These are phyloP conservation scores for Eremothecium gossypii DNA, from an alignment of 1,139 yeast species.

Conservation along the genomic window DNA sequence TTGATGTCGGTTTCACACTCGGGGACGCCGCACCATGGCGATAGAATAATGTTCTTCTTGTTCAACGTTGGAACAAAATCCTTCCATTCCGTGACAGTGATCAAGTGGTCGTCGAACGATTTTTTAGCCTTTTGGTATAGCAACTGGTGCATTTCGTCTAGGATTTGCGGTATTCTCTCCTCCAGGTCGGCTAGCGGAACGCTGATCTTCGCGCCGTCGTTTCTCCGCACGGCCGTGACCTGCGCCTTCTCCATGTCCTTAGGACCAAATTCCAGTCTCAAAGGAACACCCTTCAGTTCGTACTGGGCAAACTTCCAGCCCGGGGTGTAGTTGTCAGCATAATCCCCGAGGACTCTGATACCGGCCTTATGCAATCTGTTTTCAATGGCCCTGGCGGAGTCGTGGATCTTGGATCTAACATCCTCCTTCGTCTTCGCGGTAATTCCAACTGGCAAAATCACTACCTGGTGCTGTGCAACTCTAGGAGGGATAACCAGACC, in stretches of 20 bases:
- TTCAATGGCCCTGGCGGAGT: constrained; percentile 64
- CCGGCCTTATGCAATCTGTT: constrained; percentile 44
- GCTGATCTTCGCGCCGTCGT: constrained; percentile 64
- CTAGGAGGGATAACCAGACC: constrained; percentile 98
- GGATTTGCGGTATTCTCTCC: constrained; percentile 58
- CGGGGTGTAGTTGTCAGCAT: constrained; percentile 89
- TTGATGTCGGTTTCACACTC: constrained; percentile 97
- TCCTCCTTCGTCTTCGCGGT: constrained; percentile 79
- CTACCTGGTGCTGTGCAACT: constrained; percentile 87
- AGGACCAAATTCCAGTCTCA: constrained; percentile 93
- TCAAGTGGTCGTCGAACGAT: constrained; percentile 74
- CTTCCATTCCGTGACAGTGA: constrained; percentile 72
- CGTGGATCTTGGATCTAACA: constrained; percentile 57
- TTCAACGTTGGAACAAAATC: constrained; percentile 92
- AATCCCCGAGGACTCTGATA: constrained; percentile 74
- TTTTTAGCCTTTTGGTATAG: constrained; percentile 72
- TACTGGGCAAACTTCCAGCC: constrained; percentile 99
- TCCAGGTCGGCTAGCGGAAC: constrained; percentile 60
- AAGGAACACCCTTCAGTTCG: constrained; percentile 93
- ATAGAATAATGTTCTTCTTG: constrained; percentile 76
- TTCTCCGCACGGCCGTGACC: constrained; percentile 89
- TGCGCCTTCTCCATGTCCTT: constrained; percentile 76
- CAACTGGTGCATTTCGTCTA: constrained; percentile 72
- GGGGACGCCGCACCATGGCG: constrained; percentile 96
- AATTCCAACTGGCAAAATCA: constrained; percentile 89